A percentile compares a stretch with the other conserved stretches of the same genome.
These are phyloP conservation scores for Saraca asoca DNA, from an alignment of 331 rosid genomes.

Conservation along the genomic window DNA sequence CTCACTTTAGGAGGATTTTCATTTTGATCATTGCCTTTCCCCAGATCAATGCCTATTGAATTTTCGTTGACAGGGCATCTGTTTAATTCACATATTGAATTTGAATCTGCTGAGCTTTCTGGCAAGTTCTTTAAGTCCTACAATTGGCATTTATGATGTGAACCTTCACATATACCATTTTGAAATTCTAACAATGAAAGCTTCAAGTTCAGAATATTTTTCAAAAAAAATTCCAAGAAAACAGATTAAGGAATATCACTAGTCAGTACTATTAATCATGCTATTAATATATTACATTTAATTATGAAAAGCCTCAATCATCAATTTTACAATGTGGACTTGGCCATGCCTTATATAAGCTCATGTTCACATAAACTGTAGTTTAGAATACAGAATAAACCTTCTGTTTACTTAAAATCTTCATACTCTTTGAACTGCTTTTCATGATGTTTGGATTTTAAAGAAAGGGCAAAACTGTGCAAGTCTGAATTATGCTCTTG, in stretches of 20 bases:
- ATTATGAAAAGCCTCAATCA: too few species aligned
- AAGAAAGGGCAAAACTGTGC: slow-evolving; percentile 7
- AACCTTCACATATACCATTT: slow-evolving; percentile 16
- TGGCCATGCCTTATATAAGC: slow-evolving; percentile 14
- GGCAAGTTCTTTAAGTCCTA: slow-evolving; percentile 29
- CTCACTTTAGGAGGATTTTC: slow-evolving; percentile 29
- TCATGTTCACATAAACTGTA: not conserved
- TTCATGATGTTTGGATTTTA: slow-evolving; percentile 4
- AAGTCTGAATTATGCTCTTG: slow-evolving; percentile 1
- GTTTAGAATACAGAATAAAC: slow-evolving; percentile 12
- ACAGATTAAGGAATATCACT: too few species aligned
- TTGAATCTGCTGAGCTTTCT: slow-evolving; percentile 13
- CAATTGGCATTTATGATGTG: slow-evolving; percentile 23
- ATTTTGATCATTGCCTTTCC: slow-evolving; percentile 27
- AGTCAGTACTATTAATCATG: too few species aligned
- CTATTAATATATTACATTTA: too few species aligned
- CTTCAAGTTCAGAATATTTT: not conserved
- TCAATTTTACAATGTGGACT: not conserved
- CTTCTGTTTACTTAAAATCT: slow-evolving; percentile 9
- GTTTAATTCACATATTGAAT: slow-evolving; percentile 12
- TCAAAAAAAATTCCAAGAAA: too few species aligned
- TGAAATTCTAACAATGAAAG: slow-evolving; percentile 13
- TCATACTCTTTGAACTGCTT: slow-evolving; percentile 6
- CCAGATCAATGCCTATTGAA: not conserved
- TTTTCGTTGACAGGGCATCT: slow-evolving; percentile 17